Conservation (phyloP, 192 early-diverging fungal species). For the Ramicandelaber brevisporus region DNA sequence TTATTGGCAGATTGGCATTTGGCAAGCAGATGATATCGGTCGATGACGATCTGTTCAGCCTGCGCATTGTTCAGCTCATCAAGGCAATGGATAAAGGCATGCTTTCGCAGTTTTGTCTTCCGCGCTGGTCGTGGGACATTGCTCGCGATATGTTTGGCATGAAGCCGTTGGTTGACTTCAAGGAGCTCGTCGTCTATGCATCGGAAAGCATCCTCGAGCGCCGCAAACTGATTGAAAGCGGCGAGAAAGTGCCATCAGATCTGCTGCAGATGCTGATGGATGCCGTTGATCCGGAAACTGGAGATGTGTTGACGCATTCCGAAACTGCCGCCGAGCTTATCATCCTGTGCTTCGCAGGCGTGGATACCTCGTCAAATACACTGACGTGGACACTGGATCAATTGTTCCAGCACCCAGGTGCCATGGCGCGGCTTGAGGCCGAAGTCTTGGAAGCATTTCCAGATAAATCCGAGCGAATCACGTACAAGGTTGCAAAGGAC, state of each 20-base stretch:
- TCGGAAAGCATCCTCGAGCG: no score
- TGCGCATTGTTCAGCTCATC: no score
- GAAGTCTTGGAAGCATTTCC: constrained; percentile 11
- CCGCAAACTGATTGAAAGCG: no score
- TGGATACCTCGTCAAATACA: constrained; percentile 10
- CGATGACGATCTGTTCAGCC: no score
- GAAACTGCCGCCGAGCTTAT: constrained; percentile 11
- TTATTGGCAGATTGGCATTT: no score
- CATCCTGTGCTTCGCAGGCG: constrained; percentile 7
- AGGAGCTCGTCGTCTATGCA: no score
- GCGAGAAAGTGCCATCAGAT: constrained; percentile 14
- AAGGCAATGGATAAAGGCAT: no score
- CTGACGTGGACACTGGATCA: constrained; percentile 12
- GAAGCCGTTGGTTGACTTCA: no score
- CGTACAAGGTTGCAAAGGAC: constrained; percentile 9
- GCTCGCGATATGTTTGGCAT: no score
- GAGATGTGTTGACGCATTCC: constrained; percentile 7
- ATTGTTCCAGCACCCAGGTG: constrained; percentile 8
- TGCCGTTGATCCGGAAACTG: constrained; percentile 10
- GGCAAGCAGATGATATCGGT: no score
- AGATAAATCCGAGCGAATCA: constrained; percentile 4
- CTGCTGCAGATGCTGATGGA: constrained; percentile 14
- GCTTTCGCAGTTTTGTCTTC: no score
- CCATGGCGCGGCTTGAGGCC: constrained; percentile 2
- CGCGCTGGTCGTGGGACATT: no score